Evolutionary conservation across 2,329 filamentous ascomycete species (phyloP), one percentile per base, ranked within the genome.

Genomic region (Escovopsis sp.): DNA sequence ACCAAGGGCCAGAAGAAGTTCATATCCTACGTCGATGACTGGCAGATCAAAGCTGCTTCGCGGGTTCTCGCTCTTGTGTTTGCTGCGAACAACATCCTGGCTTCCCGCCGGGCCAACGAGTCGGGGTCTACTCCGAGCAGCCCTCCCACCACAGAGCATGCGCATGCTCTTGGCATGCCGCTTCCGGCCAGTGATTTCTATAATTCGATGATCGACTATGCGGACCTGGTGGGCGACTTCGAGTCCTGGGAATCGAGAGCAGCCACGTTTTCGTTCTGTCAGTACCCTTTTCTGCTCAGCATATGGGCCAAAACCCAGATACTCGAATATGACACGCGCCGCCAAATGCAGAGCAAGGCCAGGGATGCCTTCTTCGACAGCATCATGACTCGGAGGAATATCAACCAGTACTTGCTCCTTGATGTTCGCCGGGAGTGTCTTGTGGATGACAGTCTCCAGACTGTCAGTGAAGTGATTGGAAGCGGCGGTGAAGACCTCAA

Each of bases 231-330:
- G 37, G 75, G 74, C 0, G 88, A 95, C 56, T 94, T 93, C 53
- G 85, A 94, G 53, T 71, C 76, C 9, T 95, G 88, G 88, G 87
- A 94, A 56, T 72, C 75, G 5, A 80, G 74, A 48, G 71, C 72
- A 40, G 71, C 72, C 15, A 84, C 78, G 49, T 94, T 94, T 55
- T 75, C 84, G 0, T 94, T 95, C 55, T 94, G 87, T 56, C 85
- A 94, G 56, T 94, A 93, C 53, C 86, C 88, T 0, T 93, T 94
- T 53, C 79, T 94, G 50, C 68, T 95, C 34, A 94, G 86, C 47
- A 87, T 95, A 48, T 88, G 85, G 67, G 82, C 87, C 25, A 95
- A 95, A 60, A 94, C 91, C 44, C 81, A 81, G 48, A 89, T 94
- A 37, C 68, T 94, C 51, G 86, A 94, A 54, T 76, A 93, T 53